Conservation (phyloP, 306 rosid species). For the Quercus dentata region DNA sequence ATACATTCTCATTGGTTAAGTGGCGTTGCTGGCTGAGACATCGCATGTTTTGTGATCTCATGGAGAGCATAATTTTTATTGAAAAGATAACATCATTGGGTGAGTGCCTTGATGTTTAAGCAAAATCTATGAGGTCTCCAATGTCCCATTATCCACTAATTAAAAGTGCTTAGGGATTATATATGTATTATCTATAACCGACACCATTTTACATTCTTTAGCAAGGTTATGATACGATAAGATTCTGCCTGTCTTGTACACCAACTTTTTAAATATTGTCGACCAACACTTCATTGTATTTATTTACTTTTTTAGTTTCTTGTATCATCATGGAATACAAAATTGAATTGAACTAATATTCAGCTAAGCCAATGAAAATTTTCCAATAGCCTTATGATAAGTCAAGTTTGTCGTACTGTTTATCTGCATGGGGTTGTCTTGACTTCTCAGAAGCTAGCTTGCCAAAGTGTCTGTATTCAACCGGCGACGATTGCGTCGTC, state of each 20-base stretch:
- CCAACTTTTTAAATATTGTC: slow-evolving; percentile 8
- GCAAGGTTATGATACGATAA: slow-evolving; percentile 16
- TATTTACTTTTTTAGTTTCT: not conserved
- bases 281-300: not conserved
- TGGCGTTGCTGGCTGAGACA: slow-evolving; percentile 27
- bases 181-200: slow-evolving; percentile 4
- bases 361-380: not conserved
- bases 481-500: not conserved
- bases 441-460: not conserved
- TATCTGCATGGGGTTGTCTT: not conserved
- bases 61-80: slow-evolving; percentile 7
- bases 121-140: slow-evolving; percentile 13
- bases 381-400: no score
- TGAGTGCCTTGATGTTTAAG: slow-evolving; percentile 29
- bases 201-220: slow-evolving; percentile 9
- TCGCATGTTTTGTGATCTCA: slow-evolving; percentile 30
- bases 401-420: not conserved
- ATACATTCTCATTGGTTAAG: slow-evolving; percentile 7
- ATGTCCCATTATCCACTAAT: slow-evolving; percentile 5
- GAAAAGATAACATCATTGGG: slow-evolving; percentile 30
- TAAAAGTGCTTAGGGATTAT: slow-evolving; percentile 17
- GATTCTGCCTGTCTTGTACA: slow-evolving; percentile 26
- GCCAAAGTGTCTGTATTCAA: not conserved
- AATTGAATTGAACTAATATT: no score
- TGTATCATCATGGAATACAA: not conserved